Conservation (phyloP, 2,329 filamentous ascomycete species). For the Aspergillus carbonarius region DNA sequence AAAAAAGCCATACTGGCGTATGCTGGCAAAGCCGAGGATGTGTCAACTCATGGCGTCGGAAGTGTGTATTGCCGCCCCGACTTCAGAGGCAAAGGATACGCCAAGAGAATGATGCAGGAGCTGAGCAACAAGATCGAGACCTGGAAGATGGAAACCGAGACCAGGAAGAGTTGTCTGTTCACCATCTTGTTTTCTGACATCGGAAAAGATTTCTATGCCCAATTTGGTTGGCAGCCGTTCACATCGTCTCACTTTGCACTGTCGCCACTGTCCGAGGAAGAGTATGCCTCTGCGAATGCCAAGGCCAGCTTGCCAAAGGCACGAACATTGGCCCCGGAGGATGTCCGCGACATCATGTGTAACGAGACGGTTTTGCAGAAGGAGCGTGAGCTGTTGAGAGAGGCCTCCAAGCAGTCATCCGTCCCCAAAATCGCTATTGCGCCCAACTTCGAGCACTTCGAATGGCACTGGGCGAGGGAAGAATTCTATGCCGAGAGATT, state of each 20-base stretch:
- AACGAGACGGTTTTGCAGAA: constrained; percentile 62
- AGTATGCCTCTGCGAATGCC: constrained; percentile 17
- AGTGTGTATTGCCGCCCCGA: constrained; percentile 73
- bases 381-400: constrained; percentile 64
- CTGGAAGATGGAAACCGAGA: constrained; percentile 50
- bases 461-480: constrained; percentile 79
- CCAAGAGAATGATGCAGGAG: constrained; percentile 70
- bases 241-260: constrained; percentile 71
- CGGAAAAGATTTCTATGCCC: constrained; percentile 77
- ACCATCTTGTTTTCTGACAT: constrained; percentile 86
- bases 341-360: constrained; percentile 48
- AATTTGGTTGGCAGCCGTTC: constrained; percentile 73
- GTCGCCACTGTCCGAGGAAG: constrained; percentile 38
- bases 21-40: constrained; percentile 56
- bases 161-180: constrained; percentile 55
- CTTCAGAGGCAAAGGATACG: constrained; percentile 72
- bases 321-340: constrained; percentile 32
- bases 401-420: constrained; percentile 40
- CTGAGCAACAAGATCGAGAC: constrained; percentile 56
- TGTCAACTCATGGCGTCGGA: constrained; percentile 68
- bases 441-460: constrained; percentile 66
- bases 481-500: constrained; percentile 70
- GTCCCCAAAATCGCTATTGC: constrained; percentile 63
- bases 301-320: constrained; percentile 30
- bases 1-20: constrained; percentile 46